Evolutionary conservation across 257 asterid genomes (phyloP).

Genomic region (Vinca minor): DNA sequence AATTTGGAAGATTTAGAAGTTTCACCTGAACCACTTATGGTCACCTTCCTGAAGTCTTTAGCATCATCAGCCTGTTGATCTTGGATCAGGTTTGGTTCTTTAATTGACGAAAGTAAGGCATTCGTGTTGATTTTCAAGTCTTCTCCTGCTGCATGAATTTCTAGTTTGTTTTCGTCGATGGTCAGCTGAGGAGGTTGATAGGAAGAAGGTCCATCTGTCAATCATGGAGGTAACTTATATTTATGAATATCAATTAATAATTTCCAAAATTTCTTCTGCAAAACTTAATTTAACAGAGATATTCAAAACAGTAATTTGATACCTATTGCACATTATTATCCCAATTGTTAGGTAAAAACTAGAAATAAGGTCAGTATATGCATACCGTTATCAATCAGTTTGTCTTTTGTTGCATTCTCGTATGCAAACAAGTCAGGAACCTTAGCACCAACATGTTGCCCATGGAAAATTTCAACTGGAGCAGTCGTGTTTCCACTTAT

Average conservation of each 20-base stretch:
- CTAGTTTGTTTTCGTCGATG: slow-evolving; percentile 23
- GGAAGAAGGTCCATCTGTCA: slow-evolving; percentile 33
- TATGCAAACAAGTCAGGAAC: slow-evolving; percentile 26
- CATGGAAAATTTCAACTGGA: slow-evolving; percentile 37
- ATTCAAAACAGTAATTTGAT: no score
- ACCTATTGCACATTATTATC: no score
- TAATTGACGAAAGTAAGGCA: slow-evolving; percentile 14
- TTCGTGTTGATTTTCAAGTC: slow-evolving; percentile 22
- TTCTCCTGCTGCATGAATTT: slow-evolving; percentile 37
- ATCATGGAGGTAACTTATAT: slow-evolving; percentile 8
- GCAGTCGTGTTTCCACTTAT: slow-evolving; percentile 22
- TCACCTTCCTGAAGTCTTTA: slow-evolving; percentile 13
- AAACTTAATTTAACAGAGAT: no score
- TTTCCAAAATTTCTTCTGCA: no score
- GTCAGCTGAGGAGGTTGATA: slow-evolving; percentile 33
- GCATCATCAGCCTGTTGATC: slow-evolving; percentile 20
- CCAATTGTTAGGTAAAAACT: not conserved
- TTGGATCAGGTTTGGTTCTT: slow-evolving; percentile 24
- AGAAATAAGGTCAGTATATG: not conserved
- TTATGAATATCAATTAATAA: no score
- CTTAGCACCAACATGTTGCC: slow-evolving; percentile 28
- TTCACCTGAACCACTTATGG: slow-evolving; percentile 17
- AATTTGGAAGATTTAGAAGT: slow-evolving; percentile 5
- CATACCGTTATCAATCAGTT: slow-evolving; percentile 20
- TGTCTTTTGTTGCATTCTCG: slow-evolving; percentile 22